Evolutionary conservation across 768 basidiomycete genomes (phyloP), one percentile per base, ranked within the genome.

Genomic region (Serendipita sp.): DNA sequence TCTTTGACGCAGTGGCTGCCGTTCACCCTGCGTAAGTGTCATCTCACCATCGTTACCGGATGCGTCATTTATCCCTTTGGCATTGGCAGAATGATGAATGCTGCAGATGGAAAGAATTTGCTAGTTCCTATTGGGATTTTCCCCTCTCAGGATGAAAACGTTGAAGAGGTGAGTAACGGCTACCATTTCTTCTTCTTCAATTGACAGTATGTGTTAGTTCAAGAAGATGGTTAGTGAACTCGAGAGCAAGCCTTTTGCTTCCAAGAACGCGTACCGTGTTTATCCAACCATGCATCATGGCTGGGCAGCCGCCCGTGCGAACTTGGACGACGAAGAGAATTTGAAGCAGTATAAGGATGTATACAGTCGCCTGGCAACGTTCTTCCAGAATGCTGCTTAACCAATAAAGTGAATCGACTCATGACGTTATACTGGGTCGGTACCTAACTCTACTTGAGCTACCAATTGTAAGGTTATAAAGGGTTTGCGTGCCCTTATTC

Each of bases 281-380:
- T 83, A 82, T 67, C 56, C 74, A 2, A 77, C 76, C 67, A 80
- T 81, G 78, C 80, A 65, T 74, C 84, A 86, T 68, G 84, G 84
- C 38, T 86, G 79, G 76, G 82, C 84, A 3, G 85, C 83, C 18
- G 84, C 85, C 2, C 76, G 84, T 54, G 84, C 77, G 1, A 75
- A 86, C 70, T 74, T 85, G 63, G 75, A 78, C 32, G 75, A 84
- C 63, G 71, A 75, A 24, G 81, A 84, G 65, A 85, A 84, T 71
- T 78, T 78, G 70, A 80, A 79, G 70, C 79, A 81, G 78, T 84
- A 73, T 68, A 78, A 83, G 67, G 81, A 84, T 65, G 75, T 85
- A n/a, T 84, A 85, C 69, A 67, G 71, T n/a, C 77, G 75, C 38
- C 72, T 83, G 3, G 73, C 76, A n/a, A 74, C 71, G 15, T 85